Conservation (phyloP, 2,329 filamentous ascomycete species). For the Curvularia lunata region DNA sequence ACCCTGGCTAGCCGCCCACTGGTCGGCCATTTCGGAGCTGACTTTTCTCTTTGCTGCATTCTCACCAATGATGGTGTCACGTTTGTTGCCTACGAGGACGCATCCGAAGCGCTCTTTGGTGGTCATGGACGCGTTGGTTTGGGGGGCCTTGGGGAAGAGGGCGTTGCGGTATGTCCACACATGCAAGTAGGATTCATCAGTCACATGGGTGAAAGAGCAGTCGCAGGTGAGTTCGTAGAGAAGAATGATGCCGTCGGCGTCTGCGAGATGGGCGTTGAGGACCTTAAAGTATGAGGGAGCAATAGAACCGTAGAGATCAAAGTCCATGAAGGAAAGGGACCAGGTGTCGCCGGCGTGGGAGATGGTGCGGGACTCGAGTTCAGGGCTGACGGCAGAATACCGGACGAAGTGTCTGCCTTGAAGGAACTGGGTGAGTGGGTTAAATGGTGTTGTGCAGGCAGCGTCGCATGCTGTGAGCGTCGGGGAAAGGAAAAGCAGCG, state of each 20-base stretch:
- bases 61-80: slow-evolving; percentile 23
- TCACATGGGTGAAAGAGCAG: slow-evolving; percentile 32
- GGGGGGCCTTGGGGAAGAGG: neutral
- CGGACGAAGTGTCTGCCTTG: slow-evolving; percentile 13
- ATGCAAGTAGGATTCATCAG: slow-evolving; percentile 24
- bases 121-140: slow-evolving; percentile 4
- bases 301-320: slow-evolving; percentile 26
- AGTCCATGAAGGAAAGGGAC: slow-evolving; percentile 26
- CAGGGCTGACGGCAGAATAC: slow-evolving; percentile 6
- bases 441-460: neutral
- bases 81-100: slow-evolving; percentile 39
- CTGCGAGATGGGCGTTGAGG: slow-evolving; percentile 11
- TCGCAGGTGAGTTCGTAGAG: slow-evolving; percentile 38
- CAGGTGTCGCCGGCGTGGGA: slow-evolving; percentile 15
- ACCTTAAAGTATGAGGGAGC: slow-evolving; percentile 4
- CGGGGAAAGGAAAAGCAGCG: neutral
- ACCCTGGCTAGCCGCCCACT: slow-evolving; percentile 36
- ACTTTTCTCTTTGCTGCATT: slow-evolving; percentile 21
- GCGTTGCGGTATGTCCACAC: slow-evolving; percentile 22
- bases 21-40: slow-evolving; percentile 20
- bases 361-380: slow-evolving; percentile 18
- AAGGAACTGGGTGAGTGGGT: slow-evolving; percentile 11
- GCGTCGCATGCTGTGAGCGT: neutral
- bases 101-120: slow-evolving; percentile 32
- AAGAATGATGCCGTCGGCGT: slow-evolving; percentile 34